Evolutionary conservation across 140 eudicot genomes (phyloP).

Genomic region (Artemisia princeps): DNA sequence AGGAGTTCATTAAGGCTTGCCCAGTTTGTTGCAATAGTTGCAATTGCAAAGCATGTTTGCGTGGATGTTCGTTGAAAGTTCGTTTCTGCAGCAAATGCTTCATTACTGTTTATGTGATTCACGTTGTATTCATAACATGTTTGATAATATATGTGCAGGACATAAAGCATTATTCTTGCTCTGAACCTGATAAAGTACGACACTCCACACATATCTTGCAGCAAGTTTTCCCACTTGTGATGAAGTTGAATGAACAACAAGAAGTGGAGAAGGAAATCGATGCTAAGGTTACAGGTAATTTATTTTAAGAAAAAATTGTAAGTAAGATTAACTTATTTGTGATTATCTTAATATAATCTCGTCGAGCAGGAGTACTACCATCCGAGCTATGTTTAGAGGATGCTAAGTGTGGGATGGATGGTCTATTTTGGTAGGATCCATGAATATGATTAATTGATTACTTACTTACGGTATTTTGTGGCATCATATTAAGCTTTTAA

Average conservation of each 20-base stretch:
- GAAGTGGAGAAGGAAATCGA: neutral
- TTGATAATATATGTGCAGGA: slow-evolving; percentile 19
- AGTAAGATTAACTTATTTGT: neutral
- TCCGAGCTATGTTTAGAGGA: neutral
- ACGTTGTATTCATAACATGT: neutral
- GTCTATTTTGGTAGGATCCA: neutral
- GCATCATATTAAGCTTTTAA: neutral
- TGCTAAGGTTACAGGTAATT: neutral
- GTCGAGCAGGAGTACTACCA: neutral
- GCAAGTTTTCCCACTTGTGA: neutral
- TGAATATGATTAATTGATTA: neutral
- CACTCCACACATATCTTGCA: neutral
- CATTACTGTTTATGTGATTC: neutral
- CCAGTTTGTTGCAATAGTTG: slow-evolving; percentile 57
- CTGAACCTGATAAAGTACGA: slow-evolving; percentile 10
- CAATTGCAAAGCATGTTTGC: slow-evolving; percentile 68
- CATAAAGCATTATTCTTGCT: slow-evolving; percentile 18
- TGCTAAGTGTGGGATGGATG: neutral
- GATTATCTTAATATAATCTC: neutral
- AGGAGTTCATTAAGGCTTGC: slow-evolving; percentile 46
- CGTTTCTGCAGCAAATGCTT: slow-evolving; percentile 7
- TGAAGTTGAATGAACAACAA: neutral
- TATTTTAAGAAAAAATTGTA: neutral
- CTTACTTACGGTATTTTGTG: neutral
- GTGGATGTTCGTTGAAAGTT: slow-evolving; percentile 23